phyloP scores from a whole-genome alignment of 495 filamentous ascomycete genomes.

The Neurospora sp. region DNA sequence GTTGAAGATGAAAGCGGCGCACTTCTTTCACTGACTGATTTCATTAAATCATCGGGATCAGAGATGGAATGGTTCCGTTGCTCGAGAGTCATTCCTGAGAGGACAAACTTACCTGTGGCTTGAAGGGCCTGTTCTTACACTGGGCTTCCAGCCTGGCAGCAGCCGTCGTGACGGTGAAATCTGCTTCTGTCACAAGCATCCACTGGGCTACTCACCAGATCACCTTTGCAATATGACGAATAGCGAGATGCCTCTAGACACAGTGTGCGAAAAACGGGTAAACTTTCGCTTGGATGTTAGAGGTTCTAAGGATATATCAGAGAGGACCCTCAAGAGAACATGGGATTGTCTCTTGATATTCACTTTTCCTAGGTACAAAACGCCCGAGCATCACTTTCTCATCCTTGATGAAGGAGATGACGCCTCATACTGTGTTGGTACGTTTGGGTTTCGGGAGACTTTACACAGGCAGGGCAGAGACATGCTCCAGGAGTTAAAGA shows the following conservation, averaged over 20 bases:
- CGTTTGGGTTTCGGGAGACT: no score
- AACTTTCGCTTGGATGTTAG: not conserved
- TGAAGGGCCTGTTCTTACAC: not conserved
- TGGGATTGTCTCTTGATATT: not conserved
- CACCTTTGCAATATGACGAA: no score
- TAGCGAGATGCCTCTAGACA: no score
- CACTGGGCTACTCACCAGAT: not conserved
- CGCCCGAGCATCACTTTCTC: not conserved
- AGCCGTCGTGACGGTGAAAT: accelerated
- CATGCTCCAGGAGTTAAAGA: not conserved
- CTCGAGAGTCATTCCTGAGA: not conserved
- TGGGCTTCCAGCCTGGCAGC: not conserved
- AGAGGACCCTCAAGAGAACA: not conserved
- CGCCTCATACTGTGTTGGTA: not conserved
- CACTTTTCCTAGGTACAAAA: no score
- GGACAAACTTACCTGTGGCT: not conserved
- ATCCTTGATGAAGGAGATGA: not conserved
- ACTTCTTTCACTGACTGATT: not conserved
- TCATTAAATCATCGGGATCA: accelerated
- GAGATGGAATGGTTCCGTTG: no score
- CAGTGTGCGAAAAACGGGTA: no score
- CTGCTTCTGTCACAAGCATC: not conserved
- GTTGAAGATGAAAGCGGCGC: not conserved
- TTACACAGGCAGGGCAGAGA: no score
- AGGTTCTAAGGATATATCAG: accelerated